Evolutionary conservation across 257 asterid genomes (phyloP).

Genomic region (Forsythia suspensa): DNA sequence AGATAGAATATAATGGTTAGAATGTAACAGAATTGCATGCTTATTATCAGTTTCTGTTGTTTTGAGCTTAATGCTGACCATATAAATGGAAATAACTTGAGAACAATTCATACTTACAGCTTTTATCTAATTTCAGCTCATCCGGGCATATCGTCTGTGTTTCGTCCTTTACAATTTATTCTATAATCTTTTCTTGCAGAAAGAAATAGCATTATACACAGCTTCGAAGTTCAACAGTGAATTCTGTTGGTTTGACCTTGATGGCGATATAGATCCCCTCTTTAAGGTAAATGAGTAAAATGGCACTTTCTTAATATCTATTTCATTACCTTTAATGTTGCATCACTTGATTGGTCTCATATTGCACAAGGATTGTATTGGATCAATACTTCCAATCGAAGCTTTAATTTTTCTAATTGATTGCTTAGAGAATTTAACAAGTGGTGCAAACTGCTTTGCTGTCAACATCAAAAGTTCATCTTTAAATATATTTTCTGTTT

Average conservation of each 20-base stretch:
- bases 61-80: neutral
- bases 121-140: conserved; percentile 16
- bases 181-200: conserved; percentile 60
- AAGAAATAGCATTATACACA: conserved; percentile 93
- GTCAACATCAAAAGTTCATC: neutral
- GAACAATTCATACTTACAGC: conserved; percentile 15
- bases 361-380: too few relatives aligned
- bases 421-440: neutral
- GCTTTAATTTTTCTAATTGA: conserved; percentile 9
- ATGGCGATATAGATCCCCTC: conserved; percentile 96
- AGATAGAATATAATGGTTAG: neutral
- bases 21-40: neutral
- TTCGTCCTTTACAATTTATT: conserved; percentile 9
- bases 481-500: neutral
- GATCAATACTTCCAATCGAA: conserved; percentile 1
- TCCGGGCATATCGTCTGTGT: conserved; percentile 13
- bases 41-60: neutral
- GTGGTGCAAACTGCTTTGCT: neutral
- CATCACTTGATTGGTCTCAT: too few relatives aligned
- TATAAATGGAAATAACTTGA: conserved; percentile 5
- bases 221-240: conserved; percentile 95
- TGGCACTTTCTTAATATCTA: conserved; percentile 4
- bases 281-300: conserved; percentile 71
- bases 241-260: conserved; percentile 97
- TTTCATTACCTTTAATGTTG: too few relatives aligned